These are phyloP conservation scores for Lepidium africanum DNA, from an alignment of 345 rosid genomes.

Conservation along the genomic window DNA sequence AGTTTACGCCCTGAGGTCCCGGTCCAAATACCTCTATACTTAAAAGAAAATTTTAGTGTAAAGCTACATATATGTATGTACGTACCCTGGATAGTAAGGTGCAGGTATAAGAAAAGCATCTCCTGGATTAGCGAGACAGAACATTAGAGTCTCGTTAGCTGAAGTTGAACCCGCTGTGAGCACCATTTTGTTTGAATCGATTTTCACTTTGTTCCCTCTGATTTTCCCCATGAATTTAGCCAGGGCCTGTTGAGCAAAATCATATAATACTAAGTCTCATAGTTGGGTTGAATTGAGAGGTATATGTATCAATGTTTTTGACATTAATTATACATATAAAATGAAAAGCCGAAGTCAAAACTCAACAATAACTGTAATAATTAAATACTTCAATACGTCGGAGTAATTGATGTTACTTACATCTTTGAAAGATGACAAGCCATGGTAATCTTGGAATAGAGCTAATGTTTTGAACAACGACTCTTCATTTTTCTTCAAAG, in stretches of 20 bases:
- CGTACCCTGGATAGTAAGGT: slow-evolving; percentile 87
- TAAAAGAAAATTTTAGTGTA: too few species aligned
- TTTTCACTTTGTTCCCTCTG: slow-evolving; percentile 62
- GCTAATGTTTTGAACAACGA: slow-evolving; percentile 62
- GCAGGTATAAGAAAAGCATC: slow-evolving; percentile 90
- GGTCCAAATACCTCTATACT: too few species aligned
- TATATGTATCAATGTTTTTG: too few species aligned
- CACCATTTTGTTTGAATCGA: slow-evolving; percentile 56
- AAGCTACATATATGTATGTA: neutral
- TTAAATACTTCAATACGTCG: neutral
- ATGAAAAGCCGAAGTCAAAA: neutral
- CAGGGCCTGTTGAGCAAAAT: slow-evolving; percentile 35
- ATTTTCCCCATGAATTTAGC: slow-evolving; percentile 57
- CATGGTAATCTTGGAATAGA: slow-evolving; percentile 90
- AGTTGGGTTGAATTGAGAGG: neutral
- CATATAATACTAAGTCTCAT: neutral
- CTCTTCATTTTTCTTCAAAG: slow-evolving; percentile 43
- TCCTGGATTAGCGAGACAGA: slow-evolving; percentile 77
- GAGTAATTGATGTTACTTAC: slow-evolving; percentile 28
- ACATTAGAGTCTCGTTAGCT: slow-evolving; percentile 84
- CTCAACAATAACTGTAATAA: neutral
- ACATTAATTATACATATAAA: too few species aligned
- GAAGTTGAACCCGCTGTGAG: slow-evolving; percentile 92
- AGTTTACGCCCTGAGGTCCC: too few species aligned
- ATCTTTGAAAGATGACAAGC: slow-evolving; percentile 63